Evolutionary conservation across 805 yeast species (phyloP).

Genomic region (Blastobotrys americana): DNA sequence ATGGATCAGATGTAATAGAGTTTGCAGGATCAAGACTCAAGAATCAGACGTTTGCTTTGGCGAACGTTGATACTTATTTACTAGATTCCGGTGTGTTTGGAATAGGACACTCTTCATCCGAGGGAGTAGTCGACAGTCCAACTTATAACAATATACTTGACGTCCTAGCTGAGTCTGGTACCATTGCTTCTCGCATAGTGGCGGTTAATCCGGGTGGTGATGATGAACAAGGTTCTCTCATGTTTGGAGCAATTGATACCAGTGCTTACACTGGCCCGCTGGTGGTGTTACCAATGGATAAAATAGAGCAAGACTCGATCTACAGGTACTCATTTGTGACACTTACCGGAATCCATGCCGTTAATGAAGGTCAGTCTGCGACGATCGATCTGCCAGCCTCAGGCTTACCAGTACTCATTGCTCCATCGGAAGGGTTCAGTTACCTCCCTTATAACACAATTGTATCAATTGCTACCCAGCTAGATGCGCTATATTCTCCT

Average conservation of each 20-base stretch:
- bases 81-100: constrained; percentile 11
- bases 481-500: constrained; percentile 18
- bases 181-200: neutral
- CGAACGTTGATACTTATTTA: constrained; percentile 2
- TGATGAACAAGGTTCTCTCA: constrained; percentile 13
- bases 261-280: constrained; percentile 15
- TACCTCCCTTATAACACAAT: constrained; percentile 19
- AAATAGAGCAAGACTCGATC: constrained; percentile 1
- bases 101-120: constrained; percentile 8
- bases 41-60: constrained; percentile 10
- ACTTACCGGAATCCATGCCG: constrained; percentile 10
- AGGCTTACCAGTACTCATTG: constrained; percentile 19
- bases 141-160: constrained; percentile 1
- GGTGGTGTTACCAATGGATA: constrained; percentile 14
- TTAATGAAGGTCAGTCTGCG: neutral
- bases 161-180: neutral
- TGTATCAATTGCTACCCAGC: constrained; percentile 22
- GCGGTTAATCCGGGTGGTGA: neutral
- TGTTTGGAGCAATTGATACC: constrained; percentile 23
- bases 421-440: constrained; percentile 15
- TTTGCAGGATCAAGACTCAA: constrained; percentile 2
- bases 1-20: constrained; percentile 10
- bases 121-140: neutral
- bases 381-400: neutral
- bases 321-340: constrained; percentile 13